A percentile compares a stretch with the other conserved stretches of the same genome.
phyloP scores from a whole-genome alignment of 202 grass and related monocot genomes.

The Schoenoplectus triqueter region DNA sequence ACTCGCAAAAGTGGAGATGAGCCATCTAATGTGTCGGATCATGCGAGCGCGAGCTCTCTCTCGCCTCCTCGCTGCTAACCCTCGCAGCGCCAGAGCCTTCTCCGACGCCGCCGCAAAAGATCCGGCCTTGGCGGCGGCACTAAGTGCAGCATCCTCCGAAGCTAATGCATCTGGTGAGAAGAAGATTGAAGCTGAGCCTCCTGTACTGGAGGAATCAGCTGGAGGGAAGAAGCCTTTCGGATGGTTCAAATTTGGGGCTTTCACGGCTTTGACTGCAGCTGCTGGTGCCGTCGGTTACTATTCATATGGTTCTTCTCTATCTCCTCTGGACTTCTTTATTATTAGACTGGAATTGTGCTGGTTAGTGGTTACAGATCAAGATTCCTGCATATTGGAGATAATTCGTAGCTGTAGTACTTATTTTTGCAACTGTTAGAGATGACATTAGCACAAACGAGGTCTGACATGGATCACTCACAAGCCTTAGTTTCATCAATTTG shows the following conservation, averaged over 20 bases:
- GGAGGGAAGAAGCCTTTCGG: conserved; percentile 49
- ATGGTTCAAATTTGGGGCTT: conserved; percentile 47
- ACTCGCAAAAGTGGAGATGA: not conserved
- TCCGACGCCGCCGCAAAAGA: conserved; percentile 46
- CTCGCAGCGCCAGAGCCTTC: conserved; percentile 34
- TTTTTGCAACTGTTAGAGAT: not conserved
- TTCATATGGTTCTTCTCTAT: conserved; percentile 55
- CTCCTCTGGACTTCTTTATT: not conserved
- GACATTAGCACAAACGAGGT: conserved; percentile 6
- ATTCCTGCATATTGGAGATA: not conserved
- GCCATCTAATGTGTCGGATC: conserved; percentile 53
- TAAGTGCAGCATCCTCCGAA: conserved; percentile 34
- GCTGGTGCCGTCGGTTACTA: conserved; percentile 64
- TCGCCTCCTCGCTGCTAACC: conserved; percentile 39
- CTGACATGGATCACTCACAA: no score
- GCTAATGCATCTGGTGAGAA: conserved; percentile 24
- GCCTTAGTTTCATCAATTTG: not conserved
- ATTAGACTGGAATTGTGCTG: conserved; percentile 12
- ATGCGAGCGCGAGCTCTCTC: conserved; percentile 51
- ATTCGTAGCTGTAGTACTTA: not conserved
- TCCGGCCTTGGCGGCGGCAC: conserved; percentile 24
- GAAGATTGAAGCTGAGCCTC: conserved; percentile 33
- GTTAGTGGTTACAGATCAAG: not conserved
- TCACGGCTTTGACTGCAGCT: conserved; percentile 54
- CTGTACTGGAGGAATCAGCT: conserved; percentile 36